Evolutionary conservation across 345 rosid species (phyloP), one percentile per base, ranked within the genome.

Genomic region (Ceriops zippeliana): DNA sequence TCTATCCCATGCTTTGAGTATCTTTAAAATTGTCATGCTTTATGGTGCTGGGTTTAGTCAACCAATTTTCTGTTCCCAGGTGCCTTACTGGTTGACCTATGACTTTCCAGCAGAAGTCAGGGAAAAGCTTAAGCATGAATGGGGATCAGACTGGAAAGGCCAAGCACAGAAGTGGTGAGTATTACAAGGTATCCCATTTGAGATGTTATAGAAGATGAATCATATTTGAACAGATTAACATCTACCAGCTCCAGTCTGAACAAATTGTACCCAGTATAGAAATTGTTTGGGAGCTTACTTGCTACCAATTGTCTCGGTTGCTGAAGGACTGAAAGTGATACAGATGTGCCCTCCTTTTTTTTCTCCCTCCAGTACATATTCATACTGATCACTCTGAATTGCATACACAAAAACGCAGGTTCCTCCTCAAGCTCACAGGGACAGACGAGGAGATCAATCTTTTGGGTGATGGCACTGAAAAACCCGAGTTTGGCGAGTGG

Each of bases 81-180:
- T 74, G 51, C 96, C 99, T 70, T 65, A 82, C 75, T 95, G 99
- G 99, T 65, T 91, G 73, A 78, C 98, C 0, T 95, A 95, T 52
- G 96, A 95, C 82, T 91, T 95, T 80, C 97, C 99, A 13, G 89
- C 97, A 28, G 80, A 86, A 52, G 96, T 87, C 20, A 80, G 99
- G 70, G 96, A 87, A 83, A 95, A 90, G 57, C 90, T 95, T 32
- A 88, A 84, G 72, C 72, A 61, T 58, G 86, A 80, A 58, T 91
- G 98, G 98, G 98, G 98, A 65, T 75, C 89, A 20, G 96, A 90
- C 76, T 95, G 96, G 96, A 90, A 91, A 76, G 99, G 99, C 63
- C 98, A 95, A 82, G 98, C 97, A 13, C 98, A 95, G 74, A 95
- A 90, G 78, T 95, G 99, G 99, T 90, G 49, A 65, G 96, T 69